Evolutionary conservation across 257 asterid genomes (phyloP), one percentile per base, ranked within the genome.

Genomic region (Solanum megistacrolobum): DNA sequence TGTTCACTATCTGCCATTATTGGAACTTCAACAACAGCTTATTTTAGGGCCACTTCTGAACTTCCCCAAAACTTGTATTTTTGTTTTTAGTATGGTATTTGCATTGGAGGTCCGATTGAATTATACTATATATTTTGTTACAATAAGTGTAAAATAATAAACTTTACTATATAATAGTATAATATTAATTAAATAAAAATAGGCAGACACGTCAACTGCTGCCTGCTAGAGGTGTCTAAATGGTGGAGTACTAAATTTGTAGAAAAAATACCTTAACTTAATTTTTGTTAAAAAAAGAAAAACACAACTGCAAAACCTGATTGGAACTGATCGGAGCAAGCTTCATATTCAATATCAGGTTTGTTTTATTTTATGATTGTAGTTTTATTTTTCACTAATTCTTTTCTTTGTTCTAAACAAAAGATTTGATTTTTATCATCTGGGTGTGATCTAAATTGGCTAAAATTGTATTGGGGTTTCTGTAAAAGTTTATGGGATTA

Each of bases 1-100:
- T 90, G 91, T 72, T 89, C 75, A 21, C 11, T 11, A 35, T 71
- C 72, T 71, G 52, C 69, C 88, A 86, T 86, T 41, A 5, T 85
- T 84, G 65, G 38, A 69, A 65, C 32, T 65, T n/a, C 71, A 65
- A n/a, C 31, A n/a, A 65, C 71, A n/a, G 71, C 71, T n/a, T 65
- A 65, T 65, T 65, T 65, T 65, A 65, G 32, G 71, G 71, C 32
- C 32, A n/a, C 13, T 65, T 65, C 8, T 65, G 3, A 65, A 65
- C 71, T n/a, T n/a, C 32, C 32, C 32, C 16, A 58, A n/a, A 62
- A 65, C 71, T 65, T 65, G 71, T 65, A n/a, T 65, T 62, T 62
- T n/a, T 10, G 3, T 62, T 62, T 62, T 55, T 18, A 13, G 1
- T 0, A 18, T 4, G 7, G 0, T 6, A 52, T 41, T 41, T 11